Conservation (phyloP, 371 early-diverging fungal species). For the Apophysomyces ossiformis region DNA sequence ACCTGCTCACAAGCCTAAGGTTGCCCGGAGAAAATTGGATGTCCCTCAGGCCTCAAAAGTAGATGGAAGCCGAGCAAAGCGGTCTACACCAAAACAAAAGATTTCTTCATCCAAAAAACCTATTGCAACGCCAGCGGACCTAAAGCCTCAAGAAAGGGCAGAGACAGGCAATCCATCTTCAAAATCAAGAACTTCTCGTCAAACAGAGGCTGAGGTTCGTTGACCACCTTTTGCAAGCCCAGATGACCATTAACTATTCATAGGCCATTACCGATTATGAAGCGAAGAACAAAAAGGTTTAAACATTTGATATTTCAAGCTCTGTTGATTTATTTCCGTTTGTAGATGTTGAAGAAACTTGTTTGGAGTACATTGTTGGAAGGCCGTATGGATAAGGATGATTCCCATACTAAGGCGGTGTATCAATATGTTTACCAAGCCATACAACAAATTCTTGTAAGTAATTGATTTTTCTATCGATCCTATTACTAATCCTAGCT, state of each 20-base stretch:
- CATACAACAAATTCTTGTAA: constrained; percentile 1
- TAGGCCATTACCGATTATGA: background rate
- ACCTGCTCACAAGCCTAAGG: background rate
- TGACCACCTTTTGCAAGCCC: background rate
- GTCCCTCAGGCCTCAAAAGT: background rate
- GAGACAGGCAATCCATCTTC: background rate
- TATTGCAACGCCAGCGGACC: background rate
- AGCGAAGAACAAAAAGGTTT: constrained; percentile 7
- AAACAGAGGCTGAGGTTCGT: background rate
- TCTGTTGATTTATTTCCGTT: background rate
- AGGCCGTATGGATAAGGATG: background rate
- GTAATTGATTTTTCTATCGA: background rate
- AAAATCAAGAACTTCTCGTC: background rate
- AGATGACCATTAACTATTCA: background rate
- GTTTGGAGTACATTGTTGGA: background rate
- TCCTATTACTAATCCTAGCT: background rate
- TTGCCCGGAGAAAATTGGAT: background rate
- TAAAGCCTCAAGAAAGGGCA: background rate
- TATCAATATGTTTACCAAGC: constrained; percentile 7
- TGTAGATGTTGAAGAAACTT: constrained; percentile 3
- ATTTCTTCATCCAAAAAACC: background rate
- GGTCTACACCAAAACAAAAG: background rate
- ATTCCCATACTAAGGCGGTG: background rate
- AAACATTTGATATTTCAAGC: background rate
- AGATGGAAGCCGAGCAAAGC: background rate